These are phyloP conservation scores for Picea glauca DNA, from an alignment of 75 land plant species.

Conservation along the genomic window DNA sequence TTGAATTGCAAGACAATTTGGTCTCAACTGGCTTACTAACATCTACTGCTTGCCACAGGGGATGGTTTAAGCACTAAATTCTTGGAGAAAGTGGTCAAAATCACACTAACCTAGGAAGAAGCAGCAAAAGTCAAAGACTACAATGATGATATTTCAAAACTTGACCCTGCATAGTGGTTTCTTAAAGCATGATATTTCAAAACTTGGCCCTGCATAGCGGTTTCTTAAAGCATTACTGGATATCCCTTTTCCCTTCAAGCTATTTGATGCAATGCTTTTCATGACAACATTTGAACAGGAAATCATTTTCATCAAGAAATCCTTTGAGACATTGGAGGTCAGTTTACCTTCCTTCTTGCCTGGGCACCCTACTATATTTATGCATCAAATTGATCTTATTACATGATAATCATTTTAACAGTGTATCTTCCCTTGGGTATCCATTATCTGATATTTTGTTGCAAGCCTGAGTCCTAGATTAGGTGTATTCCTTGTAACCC, in stretches of 20 bases:
- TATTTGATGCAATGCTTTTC: slow-evolving; percentile 64
- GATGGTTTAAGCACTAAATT: slow-evolving; percentile 44
- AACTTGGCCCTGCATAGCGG: no score
- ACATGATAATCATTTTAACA: no score
- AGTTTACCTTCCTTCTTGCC: not conserved
- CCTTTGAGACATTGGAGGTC: slow-evolving; percentile 57
- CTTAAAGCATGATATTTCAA: slow-evolving; percentile 21
- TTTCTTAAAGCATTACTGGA: slow-evolving; percentile 21
- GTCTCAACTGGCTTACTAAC: not conserved
- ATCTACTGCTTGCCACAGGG: slow-evolving; percentile 14
- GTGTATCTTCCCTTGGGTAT: no score
- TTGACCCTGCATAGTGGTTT: slow-evolving; percentile 68
- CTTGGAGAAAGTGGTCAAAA: slow-evolving; percentile 51
- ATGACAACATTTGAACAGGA: slow-evolving; percentile 56
- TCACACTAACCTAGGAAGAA: slow-evolving; percentile 66
- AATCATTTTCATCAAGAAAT: slow-evolving; percentile 28
- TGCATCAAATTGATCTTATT: no score
- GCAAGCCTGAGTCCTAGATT: no score
- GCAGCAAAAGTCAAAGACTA: slow-evolving; percentile 40
- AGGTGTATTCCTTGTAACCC: no score
- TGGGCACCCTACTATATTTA: no score
- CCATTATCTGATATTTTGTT: no score
- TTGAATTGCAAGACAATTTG: not conserved
- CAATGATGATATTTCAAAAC: slow-evolving; percentile 39
- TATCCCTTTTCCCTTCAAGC: slow-evolving; percentile 64